A percentile compares a stretch with the other conserved stretches of the same genome.
Evolutionary conservation across 768 basidiomycete genomes (phyloP).

Genomic region (Dendrothele bispora): DNA sequence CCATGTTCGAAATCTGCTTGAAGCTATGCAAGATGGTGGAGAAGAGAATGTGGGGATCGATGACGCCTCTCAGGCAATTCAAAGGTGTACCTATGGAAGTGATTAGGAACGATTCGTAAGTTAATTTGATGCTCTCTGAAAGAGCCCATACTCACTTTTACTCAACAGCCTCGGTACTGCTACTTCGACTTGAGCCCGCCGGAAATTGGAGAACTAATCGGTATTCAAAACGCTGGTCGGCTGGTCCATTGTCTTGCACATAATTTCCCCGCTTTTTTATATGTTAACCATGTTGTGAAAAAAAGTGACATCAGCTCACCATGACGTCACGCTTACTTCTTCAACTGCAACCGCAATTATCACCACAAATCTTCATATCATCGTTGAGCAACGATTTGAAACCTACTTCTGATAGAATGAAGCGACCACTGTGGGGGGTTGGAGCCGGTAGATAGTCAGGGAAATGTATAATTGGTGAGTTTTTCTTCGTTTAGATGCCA

Average conservation of each 20-base stretch:
- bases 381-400: background rate
- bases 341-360: constrained; percentile 76
- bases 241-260: constrained; percentile 92
- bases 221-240: constrained; percentile 89
- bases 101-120: constrained; percentile 86
- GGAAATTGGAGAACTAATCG: constrained; percentile 93
- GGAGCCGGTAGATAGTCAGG: too few species aligned
- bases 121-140: constrained; percentile 12
- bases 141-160: constrained; percentile 1
- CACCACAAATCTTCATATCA: constrained; percentile 2
- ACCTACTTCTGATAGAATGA: too few species aligned
- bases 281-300: too few species aligned
- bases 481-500: too few species aligned
- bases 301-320: too few species aligned
- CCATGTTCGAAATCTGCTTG: constrained; percentile 95
- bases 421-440: too few species aligned
- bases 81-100: constrained; percentile 85
- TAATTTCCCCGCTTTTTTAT: constrained; percentile 95
- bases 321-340: too few species aligned
- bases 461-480: too few species aligned
- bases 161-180: constrained; percentile 82
- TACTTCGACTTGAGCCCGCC: constrained; percentile 93
- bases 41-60: constrained; percentile 91
- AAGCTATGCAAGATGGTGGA: constrained; percentile 98
- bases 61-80: constrained; percentile 97